Base-by-base conservation (phyloP, 1,284 basidiomycete species). In the Mycocalia duriaeana region DNA sequence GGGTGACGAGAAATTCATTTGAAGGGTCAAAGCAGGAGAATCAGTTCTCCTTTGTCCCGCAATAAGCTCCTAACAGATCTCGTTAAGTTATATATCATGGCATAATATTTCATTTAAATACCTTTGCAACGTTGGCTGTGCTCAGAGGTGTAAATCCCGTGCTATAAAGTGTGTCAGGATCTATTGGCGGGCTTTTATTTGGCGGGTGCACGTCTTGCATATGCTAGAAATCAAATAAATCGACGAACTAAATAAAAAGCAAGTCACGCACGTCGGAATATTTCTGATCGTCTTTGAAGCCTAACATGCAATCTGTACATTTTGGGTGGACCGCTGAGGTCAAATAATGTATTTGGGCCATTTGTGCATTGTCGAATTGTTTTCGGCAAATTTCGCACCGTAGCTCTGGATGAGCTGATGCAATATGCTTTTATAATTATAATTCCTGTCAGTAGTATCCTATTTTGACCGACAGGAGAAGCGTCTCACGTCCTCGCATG, bases 1-100 rank as follows among this genome's bases (percentile, higher is more conserved):
- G 1, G 65, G 64, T 20, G 65, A 66, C 19, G 52, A 48, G 47
- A 56, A 64, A 14, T 51, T 54, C 28, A 53, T 54, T 11, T 59
- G 51, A 20, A 64, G 35, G 19, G 18, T 22, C 54, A 58, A 36
- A 67, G 48, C n/a, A 60, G 59, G 2, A 64, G 66, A 3, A 65
- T 61, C 42, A 58, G 53, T 11, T 50, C 57, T 49, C 34, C 40
- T 39, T 42, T 53, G 48, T n/a, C 53, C 57, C 22, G 56, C 41
- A 42, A 59, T 55, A 13, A 55, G 50, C 9, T 50, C 49, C 51
- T 57, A 43, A 18, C n/a, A n/a, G n/a, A n/a, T n/a, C n/a, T n/a
- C n/a, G n/a, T n/a, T n/a, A n/a, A n/a, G n/a, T n/a, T n/a, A n/a
- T n/a, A n/a, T n/a, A n/a, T n/a, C n/a, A n/a, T n/a, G n/a, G n/a